These are phyloP conservation scores for Colletotrichum acutatum DNA, from an alignment of 2,329 filamentous ascomycete genomes.

Conservation along the genomic window DNA sequence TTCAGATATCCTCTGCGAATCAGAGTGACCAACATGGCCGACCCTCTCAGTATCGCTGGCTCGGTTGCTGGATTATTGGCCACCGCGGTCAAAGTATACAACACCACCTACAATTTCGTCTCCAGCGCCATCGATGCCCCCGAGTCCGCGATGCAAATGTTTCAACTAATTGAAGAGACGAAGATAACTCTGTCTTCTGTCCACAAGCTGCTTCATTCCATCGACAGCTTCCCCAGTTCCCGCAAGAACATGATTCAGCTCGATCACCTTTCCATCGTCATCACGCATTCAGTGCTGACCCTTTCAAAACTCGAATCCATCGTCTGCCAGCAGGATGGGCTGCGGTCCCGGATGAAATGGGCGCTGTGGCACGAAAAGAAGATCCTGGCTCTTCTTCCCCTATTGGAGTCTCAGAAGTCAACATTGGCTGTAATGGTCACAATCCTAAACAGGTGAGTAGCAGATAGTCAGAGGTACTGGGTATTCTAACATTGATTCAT, in stretches of 20 bases:
- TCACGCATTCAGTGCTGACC: rapidly evolving
- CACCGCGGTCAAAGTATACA: neutral
- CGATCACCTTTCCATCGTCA: neutral
- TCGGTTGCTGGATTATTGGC: neutral
- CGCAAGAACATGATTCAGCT: neutral
- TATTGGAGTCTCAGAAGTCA: neutral
- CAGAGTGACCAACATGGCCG: neutral
- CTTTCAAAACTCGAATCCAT: neutral
- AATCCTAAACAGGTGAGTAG: rapidly evolving
- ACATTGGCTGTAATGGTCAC: neutral
- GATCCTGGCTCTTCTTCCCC: neutral
- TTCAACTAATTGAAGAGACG: neutral
- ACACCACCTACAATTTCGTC: neutral
- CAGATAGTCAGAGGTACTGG: rapidly evolving
- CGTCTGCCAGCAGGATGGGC: neutral
- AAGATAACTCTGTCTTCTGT: neutral
- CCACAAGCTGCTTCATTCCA: rapidly evolving
- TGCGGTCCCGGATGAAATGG: neutral
- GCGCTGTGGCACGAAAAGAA: neutral
- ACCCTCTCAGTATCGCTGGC: neutral
- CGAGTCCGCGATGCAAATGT: neutral
- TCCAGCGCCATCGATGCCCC: neutral
- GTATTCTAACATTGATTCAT: rapidly evolving
- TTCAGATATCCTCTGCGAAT: neutral
- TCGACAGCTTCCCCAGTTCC: neutral